phyloP scores from a whole-genome alignment of 495 filamentous ascomycete species.

The Platismatia glauca region DNA sequence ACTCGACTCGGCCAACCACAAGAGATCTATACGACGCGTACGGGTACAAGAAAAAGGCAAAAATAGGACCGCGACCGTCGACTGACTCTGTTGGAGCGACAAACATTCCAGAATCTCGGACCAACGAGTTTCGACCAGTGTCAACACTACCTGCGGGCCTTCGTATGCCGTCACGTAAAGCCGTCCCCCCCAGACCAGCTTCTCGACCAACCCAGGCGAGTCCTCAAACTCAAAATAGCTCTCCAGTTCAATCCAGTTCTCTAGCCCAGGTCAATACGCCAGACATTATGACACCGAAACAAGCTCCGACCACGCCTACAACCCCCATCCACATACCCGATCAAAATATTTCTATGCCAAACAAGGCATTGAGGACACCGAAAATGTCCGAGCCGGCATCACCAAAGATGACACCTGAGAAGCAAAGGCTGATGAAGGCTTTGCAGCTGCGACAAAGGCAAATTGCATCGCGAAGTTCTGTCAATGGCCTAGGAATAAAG shows the following conservation, averaged over 20 bases:
- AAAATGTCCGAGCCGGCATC: constrained; percentile 33
- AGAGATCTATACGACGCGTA: constrained; percentile 53
- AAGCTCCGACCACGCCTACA: constrained; percentile 40
- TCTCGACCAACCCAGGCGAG: constrained; percentile 33
- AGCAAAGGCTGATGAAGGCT: constrained; percentile 85
- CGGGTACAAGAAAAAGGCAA: constrained; percentile 61
- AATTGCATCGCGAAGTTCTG: constrained; percentile 35
- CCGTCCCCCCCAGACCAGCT: constrained; percentile 33
- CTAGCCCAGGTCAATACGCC: constrained; percentile 28
- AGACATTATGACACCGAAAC: constrained; percentile 26
- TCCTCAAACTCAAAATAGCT: constrained; percentile 20
- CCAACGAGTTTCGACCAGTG: constrained; percentile 55
- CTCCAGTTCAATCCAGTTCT: not conserved
- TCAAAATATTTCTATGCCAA: constrained; percentile 30
- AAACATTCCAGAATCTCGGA: constrained; percentile 44
- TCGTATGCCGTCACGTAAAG: constrained; percentile 39
- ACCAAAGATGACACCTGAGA: constrained; percentile 73
- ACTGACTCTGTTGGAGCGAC: constrained; percentile 58
- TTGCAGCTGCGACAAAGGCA: constrained; percentile 80
- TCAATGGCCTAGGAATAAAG: constrained; percentile 9
- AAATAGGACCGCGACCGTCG: constrained; percentile 74
- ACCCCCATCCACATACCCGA: constrained; percentile 21
- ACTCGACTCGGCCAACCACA: constrained; percentile 52
- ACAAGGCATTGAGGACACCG: constrained; percentile 34
- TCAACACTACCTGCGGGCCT: constrained; percentile 53